Conservation (phyloP, 2,329 filamentous ascomycete genomes). For the Fusarium aywerte region DNA sequence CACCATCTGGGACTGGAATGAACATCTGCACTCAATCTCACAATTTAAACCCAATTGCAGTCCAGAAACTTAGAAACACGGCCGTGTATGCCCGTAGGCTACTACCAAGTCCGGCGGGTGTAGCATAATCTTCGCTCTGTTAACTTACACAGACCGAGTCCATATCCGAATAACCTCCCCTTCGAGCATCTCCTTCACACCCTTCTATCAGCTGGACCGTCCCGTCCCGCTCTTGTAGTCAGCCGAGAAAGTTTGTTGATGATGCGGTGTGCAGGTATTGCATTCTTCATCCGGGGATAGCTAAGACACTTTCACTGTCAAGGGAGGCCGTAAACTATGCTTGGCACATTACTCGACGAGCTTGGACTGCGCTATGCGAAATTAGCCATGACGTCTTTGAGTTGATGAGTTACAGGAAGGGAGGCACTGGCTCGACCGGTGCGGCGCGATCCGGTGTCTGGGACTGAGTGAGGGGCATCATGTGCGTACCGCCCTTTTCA, state of each 20-base stretch:
- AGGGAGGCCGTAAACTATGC: slow-evolving; percentile 17
- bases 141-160: not conserved
- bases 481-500: slow-evolving; percentile 12
- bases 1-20: slow-evolving; percentile 24
- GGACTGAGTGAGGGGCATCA: slow-evolving; percentile 11
- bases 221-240: slow-evolving; percentile 30
- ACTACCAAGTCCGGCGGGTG: slow-evolving; percentile 6
- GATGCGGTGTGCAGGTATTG: not conserved
- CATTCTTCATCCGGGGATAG: slow-evolving; percentile 6
- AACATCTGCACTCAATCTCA: slow-evolving; percentile 10
- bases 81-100: not conserved
- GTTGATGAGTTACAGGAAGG: slow-evolving; percentile 1
- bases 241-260: slow-evolving; percentile 2
- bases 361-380: not conserved
- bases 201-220: slow-evolving; percentile 20
- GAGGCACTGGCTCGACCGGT: slow-evolving; percentile 23
- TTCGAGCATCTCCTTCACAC: slow-evolving; percentile 1
- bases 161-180: not conserved
- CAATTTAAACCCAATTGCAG: not conserved
- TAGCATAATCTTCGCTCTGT: not conserved
- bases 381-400: slow-evolving; percentile 8
- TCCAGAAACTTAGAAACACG: slow-evolving; percentile 12
- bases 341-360: slow-evolving; percentile 28
- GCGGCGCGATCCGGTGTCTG: slow-evolving; percentile 38
- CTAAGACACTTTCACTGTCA: slow-evolving; percentile 2